Base-by-base conservation (phyloP, 345 rosid genomes). In the Litchi chinensis region DNA sequence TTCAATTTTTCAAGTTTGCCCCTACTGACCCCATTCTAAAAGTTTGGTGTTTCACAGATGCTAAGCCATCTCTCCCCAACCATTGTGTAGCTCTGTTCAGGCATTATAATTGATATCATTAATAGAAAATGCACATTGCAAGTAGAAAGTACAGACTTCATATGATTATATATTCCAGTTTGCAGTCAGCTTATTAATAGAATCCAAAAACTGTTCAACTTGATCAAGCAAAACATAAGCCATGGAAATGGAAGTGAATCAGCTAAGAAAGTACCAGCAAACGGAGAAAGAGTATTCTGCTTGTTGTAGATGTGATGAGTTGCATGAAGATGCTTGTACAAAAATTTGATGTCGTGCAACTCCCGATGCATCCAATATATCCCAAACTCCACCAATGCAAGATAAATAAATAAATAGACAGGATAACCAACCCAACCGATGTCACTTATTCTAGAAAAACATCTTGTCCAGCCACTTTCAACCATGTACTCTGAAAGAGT, bases 331-430 rank as follows among this genome's bases (percentile, higher is more conserved):
- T 88, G 84, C 85, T 93, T 96, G 88, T 96, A 96, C 0, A 96
- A 81, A 80, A 95, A 96, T 82, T 96, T 94, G 65, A 96, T 94
- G 85, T 93, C 99, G 81, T 96, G 99, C 82, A 94, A 86, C 87
- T 93, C 95, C 80, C 97, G 80, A 67, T 96, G 98, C 97, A 93
- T 89, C 98, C 98, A 94, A 80, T 96, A 96, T 75, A 96, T 94
- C 65, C 97, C 94, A 83, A 94, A 92, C 92, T 96, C 99, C 68
- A 90, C 94, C 22, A 90, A 0, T 65, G 85, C 88, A 70, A 96
- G 97, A 79, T 92, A 94, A 62, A 87, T 41, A 0, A 68, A 68
- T 26, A 94, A 40, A 81, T 86, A 89, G 10, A 85, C 68, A 5
- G 88, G 28, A 70, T 93, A 91, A 28, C 84, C 81, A 68, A 79